Percentiles rank a stretch among this genome's conserved stretches.
These are phyloP conservation scores for Sporisorium sorghi DNA, from an alignment of 1,284 basidiomycete genomes.

Conservation along the genomic window DNA sequence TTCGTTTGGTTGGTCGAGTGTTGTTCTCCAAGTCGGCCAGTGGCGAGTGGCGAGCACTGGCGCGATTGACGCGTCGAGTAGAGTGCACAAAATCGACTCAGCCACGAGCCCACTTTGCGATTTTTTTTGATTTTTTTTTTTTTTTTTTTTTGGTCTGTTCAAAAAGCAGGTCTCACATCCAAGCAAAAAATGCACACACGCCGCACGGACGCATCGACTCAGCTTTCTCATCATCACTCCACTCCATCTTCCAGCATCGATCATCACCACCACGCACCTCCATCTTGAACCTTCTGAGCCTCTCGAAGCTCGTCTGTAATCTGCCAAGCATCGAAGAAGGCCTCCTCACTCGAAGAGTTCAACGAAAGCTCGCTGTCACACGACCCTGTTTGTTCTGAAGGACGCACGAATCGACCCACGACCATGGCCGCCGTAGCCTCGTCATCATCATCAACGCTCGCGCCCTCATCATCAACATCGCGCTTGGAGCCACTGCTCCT, in stretches of 20 bases:
- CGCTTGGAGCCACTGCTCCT: constrained; percentile 83
- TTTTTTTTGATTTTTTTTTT: no score
- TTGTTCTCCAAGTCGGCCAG: constrained; percentile 21
- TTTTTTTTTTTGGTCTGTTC: not conserved
- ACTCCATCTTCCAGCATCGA: not conserved
- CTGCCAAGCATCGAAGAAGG: not conserved
- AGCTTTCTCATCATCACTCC: constrained; percentile 15
- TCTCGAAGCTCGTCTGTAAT: not conserved
- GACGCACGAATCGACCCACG: not conserved
- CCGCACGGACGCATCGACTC: constrained; percentile 15
- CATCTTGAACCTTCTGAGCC: not conserved
- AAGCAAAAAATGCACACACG: not conserved
- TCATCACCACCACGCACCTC: not conserved
- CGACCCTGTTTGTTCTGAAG: not conserved
- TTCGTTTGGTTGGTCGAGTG: constrained; percentile 16
- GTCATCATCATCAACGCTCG: constrained; percentile 9
- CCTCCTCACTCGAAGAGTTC: not conserved
- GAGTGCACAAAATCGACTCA: constrained; percentile 28
- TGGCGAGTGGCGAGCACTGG: constrained; percentile 16
- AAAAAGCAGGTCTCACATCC: not conserved
- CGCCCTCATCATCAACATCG: constrained; percentile 22
- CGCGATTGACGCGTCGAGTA: constrained; percentile 42
- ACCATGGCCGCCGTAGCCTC: constrained; percentile 35
- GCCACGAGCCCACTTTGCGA: no score
- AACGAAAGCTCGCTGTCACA: not conserved